These are phyloP conservation scores for Brassica incana DNA, from an alignment of 345 rosid species.

Conservation along the genomic window DNA sequence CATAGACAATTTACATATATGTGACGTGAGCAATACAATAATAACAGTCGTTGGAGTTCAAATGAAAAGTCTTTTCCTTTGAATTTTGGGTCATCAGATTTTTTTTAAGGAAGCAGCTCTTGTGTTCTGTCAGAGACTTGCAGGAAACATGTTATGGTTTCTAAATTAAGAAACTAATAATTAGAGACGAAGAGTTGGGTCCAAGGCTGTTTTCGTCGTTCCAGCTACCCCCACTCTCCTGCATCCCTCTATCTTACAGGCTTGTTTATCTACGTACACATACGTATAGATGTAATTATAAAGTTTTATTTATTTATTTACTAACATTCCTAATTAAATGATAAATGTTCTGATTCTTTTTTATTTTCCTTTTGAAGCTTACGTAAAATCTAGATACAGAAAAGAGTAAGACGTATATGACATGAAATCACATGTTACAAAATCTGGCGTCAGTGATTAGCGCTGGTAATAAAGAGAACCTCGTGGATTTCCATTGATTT, in stretches of 20 bases:
- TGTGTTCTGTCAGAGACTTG: constrained; percentile 27
- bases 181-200: constrained; percentile 28
- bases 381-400: constrained; percentile 3
- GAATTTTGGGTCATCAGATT: constrained; percentile 26
- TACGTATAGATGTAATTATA: constrained; percentile 1
- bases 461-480: background rate
- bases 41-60: background rate
- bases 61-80: constrained; percentile 19
- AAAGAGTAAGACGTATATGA: constrained; percentile 16
- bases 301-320: background rate
- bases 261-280: background rate
- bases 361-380: background rate
- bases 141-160: constrained; percentile 36
- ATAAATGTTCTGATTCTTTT: background rate
- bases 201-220: constrained; percentile 28
- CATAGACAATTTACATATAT: background rate
- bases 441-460: background rate
- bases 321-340: background rate
- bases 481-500: constrained; percentile 2
- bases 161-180: constrained; percentile 32
- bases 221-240: background rate
- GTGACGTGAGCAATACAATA: background rate
- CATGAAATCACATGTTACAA: background rate
- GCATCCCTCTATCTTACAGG: background rate
- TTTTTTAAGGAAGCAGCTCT: background rate